Evolutionary conservation across 2,329 filamentous ascomycete genomes (phyloP), one percentile per base, ranked within the genome.

Genomic region (Septoria linicola): DNA sequence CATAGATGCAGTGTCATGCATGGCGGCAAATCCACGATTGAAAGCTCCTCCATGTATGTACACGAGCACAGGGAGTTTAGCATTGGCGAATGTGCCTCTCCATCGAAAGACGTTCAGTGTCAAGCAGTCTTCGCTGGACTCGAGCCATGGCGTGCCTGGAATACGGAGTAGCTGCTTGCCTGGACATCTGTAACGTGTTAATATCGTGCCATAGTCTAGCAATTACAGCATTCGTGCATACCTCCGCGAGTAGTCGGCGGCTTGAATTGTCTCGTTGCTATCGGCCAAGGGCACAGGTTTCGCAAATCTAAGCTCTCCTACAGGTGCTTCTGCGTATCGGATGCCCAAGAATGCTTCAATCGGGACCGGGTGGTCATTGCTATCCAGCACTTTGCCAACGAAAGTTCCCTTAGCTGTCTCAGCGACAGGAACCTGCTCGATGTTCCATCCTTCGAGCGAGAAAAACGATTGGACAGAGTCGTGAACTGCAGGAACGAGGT

Each of bases 21-120:
- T 74, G 78, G 81, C 78, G 7, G 57, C 70, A 60, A 57, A 74
- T 61, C 63, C 75, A 32, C 62, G 47, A 21, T 63, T 63, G 70
- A 85, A 86, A 4, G 73, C 77, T 2, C 83, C 83, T 37, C 83
- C 83, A 62, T 85, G 82, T 25, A 86, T 68, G 62, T 83, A 84
- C 1, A 85, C 71, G 13, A 73, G 74, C 3, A 83, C 78, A 0
- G 80, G 80, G 1, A 84, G 70, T 27, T 68, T 73, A 8, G 66
- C 61, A 3, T 70, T 32, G 8, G 78, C 48, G 49, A 60, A 60
- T 14, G 55, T 58, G 7, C 55, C 55, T 51, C 56, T 37, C 58
- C 58, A 79, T 2, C 80, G 73, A 31, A 84, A 72, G 8, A 85
- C 72, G 58, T 83, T 84, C 51, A 84, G 66, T 20, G 78, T 81